These are phyloP conservation scores for Chytriomyces sp. DNA, from an alignment of 192 early-diverging fungal genomes.

Conservation along the genomic window DNA sequence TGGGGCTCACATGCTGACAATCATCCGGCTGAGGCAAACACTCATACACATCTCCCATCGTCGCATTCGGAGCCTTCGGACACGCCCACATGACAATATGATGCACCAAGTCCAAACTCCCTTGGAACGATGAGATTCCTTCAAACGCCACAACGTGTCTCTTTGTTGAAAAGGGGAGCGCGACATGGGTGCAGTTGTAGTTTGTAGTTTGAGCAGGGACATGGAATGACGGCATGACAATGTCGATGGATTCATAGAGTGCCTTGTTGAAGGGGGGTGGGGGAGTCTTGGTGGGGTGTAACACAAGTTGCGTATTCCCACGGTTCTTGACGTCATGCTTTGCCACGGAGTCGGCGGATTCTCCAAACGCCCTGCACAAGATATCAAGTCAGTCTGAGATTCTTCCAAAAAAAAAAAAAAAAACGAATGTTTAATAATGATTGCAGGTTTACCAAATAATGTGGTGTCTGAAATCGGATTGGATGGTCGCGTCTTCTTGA, in stretches of 20 bases:
- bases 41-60: neutral
- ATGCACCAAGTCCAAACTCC: neutral
- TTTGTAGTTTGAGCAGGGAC: neutral
- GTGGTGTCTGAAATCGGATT: neutral
- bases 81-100: constrained; percentile 8
- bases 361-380: constrained; percentile 22
- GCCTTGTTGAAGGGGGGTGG: neutral
- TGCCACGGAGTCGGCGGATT: neutral
- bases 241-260: neutral
- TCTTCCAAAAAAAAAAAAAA: neutral
- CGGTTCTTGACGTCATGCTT: constrained; percentile 15
- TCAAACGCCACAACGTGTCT: constrained; percentile 14
- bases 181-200: constrained; percentile 4
- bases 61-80: neutral
- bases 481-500: constrained; percentile 2
- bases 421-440: neutral
- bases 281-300: neutral
- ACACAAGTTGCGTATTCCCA: neutral
- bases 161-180: neutral
- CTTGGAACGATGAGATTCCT: neutral
- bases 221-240: neutral
- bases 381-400: neutral
- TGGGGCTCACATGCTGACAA: neutral
- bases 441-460: constrained; percentile 24
- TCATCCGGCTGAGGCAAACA: neutral